Evolutionary conservation across 495 filamentous ascomycete species (phyloP).

Genomic region (Tuber aestivum): DNA sequence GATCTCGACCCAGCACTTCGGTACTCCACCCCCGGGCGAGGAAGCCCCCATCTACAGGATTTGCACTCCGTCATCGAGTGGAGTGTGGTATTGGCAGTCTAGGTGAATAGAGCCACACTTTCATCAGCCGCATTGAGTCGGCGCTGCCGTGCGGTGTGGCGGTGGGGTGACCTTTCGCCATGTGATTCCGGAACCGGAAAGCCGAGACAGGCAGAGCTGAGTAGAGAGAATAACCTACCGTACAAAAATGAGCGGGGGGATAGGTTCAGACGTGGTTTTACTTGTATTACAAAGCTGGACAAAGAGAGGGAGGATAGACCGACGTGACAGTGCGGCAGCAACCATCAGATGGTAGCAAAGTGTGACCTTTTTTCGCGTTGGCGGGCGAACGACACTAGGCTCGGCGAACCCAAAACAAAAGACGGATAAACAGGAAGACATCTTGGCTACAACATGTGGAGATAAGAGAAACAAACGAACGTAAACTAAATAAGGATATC

Average conservation of each 20-base stretch:
- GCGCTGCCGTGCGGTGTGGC: background rate
- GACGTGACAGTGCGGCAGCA: background rate
- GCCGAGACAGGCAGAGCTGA: too few species aligned
- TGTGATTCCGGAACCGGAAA: background rate
- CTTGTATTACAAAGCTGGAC: background rate
- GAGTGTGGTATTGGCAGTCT: background rate
- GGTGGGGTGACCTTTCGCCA: background rate
- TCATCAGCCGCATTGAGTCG: background rate
- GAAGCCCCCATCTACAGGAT: background rate
- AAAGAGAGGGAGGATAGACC: background rate
- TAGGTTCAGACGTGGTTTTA: background rate
- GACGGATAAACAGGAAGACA: background rate
- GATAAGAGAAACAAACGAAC: background rate
- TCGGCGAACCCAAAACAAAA: background rate
- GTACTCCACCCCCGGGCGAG: background rate
- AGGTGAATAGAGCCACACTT: background rate
- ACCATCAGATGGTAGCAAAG: background rate
- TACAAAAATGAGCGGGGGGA: background rate
- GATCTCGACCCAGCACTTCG: background rate
- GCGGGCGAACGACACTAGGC: background rate
- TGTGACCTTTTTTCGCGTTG: background rate
- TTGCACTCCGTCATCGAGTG: background rate
- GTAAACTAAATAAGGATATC: constrained; percentile 9
- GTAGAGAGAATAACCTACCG: background rate
- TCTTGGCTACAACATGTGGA: background rate